A percentile compares a stretch with the other conserved stretches of the same genome.
phyloP scores from a whole-genome alignment of 2,329 filamentous ascomycete genomes.

The Geoglossum cookeanum region DNA sequence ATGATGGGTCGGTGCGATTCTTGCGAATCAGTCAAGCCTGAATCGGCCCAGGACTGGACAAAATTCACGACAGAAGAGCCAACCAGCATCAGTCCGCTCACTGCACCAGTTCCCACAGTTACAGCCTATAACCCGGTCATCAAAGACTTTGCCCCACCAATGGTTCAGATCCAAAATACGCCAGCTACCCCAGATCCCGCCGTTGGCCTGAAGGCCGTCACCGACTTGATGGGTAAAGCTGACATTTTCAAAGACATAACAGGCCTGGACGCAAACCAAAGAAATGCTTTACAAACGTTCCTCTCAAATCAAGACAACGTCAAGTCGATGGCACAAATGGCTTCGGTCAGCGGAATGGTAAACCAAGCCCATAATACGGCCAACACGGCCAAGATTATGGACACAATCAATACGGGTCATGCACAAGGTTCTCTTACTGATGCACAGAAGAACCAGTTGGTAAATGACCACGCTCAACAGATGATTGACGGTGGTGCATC shows the following conservation, averaged over 20 bases:
- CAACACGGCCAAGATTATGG: background rate
- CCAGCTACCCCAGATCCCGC: background rate
- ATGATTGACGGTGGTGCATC: background rate
- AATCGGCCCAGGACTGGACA: background rate
- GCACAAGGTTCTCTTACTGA: background rate
- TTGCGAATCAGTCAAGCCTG: background rate
- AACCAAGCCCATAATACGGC: background rate
- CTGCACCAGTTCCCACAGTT: background rate
- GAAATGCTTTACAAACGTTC: background rate
- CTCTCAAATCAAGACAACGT: background rate
- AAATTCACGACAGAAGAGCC: background rate
- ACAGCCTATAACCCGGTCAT: background rate
- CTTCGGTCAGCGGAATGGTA: background rate
- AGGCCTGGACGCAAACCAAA: background rate
- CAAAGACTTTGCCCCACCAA: background rate
- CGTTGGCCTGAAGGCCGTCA: background rate
- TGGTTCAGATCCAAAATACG: background rate
- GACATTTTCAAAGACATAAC: background rate
- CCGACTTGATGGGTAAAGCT: background rate
- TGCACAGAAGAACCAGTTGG: background rate
- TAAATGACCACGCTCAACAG: background rate
- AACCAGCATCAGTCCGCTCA: background rate
- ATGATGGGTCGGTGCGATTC: background rate
- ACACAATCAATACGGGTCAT: background rate
- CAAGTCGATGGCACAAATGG: background rate